phyloP scores from a whole-genome alignment of 345 rosid genomes.

The Murraya paniculata region DNA sequence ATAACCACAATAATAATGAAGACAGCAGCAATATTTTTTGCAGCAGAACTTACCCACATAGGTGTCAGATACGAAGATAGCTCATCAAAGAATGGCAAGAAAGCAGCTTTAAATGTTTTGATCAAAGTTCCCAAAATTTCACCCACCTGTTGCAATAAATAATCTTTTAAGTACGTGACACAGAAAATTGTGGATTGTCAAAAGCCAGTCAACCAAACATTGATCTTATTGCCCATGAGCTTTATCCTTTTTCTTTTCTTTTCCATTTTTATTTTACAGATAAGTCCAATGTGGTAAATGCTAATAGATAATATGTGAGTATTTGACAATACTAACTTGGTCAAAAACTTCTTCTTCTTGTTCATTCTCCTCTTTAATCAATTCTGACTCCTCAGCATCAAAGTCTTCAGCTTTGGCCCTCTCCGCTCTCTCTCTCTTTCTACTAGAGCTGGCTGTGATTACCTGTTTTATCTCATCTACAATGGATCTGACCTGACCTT shows the following conservation, averaged over 20 bases:
- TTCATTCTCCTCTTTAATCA: slow-evolving; percentile 98
- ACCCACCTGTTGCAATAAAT: slow-evolving; percentile 65
- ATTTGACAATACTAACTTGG: slow-evolving; percentile 59
- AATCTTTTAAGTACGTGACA: slow-evolving; percentile 5
- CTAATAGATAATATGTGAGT: slow-evolving; percentile 10
- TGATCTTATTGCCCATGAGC: not conserved
- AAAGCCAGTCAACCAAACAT: not conserved
- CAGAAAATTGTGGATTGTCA: not conserved
- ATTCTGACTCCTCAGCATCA: slow-evolving; percentile 96
- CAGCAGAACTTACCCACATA: slow-evolving; percentile 88
- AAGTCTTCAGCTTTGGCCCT: slow-evolving; percentile 96
- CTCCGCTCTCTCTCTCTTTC: slow-evolving; percentile 91
- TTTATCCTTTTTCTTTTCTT: not conserved
- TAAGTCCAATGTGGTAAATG: not conserved
- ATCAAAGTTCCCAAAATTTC: slow-evolving; percentile 98
- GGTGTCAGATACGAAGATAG: slow-evolving; percentile 93
- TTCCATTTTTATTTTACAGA: not conserved
- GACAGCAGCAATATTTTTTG: not conserved
- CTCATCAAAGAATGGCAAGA: slow-evolving; percentile 94
- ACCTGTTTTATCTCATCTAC: slow-evolving; percentile 93
- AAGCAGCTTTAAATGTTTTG: slow-evolving; percentile 86
- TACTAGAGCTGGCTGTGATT: slow-evolving; percentile 93
- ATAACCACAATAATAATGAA: not conserved
- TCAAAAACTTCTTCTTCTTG: slow-evolving; percentile 99
- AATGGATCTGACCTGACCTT: slow-evolving; percentile 81